Conservation (phyloP, 139 green algal species). For the Chlamydomonas sp. region DNA sequence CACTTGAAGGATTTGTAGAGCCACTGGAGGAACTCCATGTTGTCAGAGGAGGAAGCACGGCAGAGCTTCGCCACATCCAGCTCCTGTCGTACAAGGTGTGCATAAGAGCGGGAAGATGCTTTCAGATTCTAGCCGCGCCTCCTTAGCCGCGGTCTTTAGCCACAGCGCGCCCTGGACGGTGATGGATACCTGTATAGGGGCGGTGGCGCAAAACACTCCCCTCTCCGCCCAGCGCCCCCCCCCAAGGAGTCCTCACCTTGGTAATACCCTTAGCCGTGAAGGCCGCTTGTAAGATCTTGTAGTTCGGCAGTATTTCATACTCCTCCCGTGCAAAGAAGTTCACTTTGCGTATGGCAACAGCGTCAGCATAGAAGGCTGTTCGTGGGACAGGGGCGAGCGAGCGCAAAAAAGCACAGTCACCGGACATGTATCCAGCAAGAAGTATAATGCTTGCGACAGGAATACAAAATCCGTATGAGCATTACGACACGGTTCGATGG, state of each 20-base stretch:
- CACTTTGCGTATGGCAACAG: constrained; percentile 47
- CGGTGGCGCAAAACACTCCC: too few relatives aligned
- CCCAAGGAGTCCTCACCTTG: constrained; percentile 35
- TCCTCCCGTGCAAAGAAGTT: constrained; percentile 67
- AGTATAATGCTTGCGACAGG: not conserved
- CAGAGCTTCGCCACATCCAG: constrained; percentile 60
- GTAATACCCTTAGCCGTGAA: constrained; percentile 56
- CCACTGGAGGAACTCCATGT: constrained; percentile 69
- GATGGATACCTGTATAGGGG: too few relatives aligned
- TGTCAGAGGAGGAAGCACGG: constrained; percentile 42
- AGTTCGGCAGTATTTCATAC: constrained; percentile 69
- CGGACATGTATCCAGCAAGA: not conserved
- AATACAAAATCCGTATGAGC: not conserved
- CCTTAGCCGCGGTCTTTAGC: too few relatives aligned
- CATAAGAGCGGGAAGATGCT: not conserved
- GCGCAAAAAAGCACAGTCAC: not conserved
- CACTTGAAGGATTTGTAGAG: constrained; percentile 62
- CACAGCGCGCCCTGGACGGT: too few relatives aligned
- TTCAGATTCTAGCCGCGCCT: too few relatives aligned
- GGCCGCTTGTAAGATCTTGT: constrained; percentile 68
- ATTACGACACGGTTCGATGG: constrained; percentile 34
- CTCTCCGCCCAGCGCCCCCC: too few relatives aligned
- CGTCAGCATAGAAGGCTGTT: constrained; percentile 9
- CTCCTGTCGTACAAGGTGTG: constrained; percentile 44
- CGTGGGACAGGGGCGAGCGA: not conserved